A percentile compares a stretch with the other conserved stretches of the same genome.
These are phyloP conservation scores for Metarhizium anisopliae DNA, from an alignment of 2,329 filamentous ascomycete species.

Conservation along the genomic window DNA sequence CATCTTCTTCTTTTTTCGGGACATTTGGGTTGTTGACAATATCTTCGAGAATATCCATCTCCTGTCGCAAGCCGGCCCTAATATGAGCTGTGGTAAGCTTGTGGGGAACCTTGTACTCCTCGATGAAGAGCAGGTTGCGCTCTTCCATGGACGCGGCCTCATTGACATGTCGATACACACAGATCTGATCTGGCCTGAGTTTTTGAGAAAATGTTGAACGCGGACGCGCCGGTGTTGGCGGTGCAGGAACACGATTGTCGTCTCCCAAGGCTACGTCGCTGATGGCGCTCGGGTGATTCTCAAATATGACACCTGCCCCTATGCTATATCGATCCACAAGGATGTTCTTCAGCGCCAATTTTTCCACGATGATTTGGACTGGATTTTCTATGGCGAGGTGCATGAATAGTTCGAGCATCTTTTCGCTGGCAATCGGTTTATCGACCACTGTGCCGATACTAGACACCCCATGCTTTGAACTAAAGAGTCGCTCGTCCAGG, in stretches of 20 bases:
- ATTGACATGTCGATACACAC: background rate
- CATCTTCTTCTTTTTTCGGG: background rate
- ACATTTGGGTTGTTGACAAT: background rate
- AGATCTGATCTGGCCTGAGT: background rate
- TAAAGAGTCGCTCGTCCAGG: background rate
- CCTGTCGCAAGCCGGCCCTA: background rate
- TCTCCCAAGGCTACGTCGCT: background rate
- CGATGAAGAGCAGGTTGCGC: background rate
- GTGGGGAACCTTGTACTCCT: background rate
- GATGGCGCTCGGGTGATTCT: background rate
- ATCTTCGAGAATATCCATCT: background rate
- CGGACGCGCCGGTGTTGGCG: too few species aligned
- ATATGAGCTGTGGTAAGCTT: background rate
- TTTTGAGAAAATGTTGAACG: background rate
- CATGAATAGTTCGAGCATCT: background rate
- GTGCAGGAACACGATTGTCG: background rate
- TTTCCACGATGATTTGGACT: accelerated
- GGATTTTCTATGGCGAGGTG: background rate
- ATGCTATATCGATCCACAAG: background rate
- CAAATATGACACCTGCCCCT: background rate
- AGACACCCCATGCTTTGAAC: background rate
- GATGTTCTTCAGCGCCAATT: accelerated
- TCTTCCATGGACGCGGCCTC: background rate
- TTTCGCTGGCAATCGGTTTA: background rate
- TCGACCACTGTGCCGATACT: background rate